phyloP scores from a whole-genome alignment of 805 yeast species.

The Sugiyamaella qingdaonensis region DNA sequence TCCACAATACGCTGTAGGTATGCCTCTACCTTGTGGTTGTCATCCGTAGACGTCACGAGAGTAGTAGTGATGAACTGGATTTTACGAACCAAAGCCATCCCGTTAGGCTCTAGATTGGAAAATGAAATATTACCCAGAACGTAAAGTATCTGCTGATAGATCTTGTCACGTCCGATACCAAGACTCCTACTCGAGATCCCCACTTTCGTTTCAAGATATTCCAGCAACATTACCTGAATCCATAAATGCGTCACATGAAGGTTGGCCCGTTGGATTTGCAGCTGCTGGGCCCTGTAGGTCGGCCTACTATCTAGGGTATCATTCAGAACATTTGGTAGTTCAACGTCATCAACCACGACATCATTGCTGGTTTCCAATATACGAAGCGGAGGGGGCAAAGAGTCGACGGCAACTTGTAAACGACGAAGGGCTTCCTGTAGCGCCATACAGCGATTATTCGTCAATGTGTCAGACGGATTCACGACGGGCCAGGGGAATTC shows the following conservation, averaged over 20 bases:
- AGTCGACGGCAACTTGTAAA: slow-evolving; percentile 1
- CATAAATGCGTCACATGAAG: slow-evolving; percentile 12
- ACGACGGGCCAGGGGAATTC: slow-evolving; percentile 6
- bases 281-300: slow-evolving; percentile 5
- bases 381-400: slow-evolving; percentile 4
- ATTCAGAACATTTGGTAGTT: not conserved
- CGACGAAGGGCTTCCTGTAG: slow-evolving; percentile 9
- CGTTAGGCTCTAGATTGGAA: slow-evolving; percentile 18
- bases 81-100: slow-evolving; percentile 7
- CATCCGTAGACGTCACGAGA: not conserved
- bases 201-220: slow-evolving; percentile 6
- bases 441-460: not conserved
- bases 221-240: slow-evolving; percentile 13
- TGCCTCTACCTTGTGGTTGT: not conserved
- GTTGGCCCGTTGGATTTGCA: slow-evolving; percentile 13
- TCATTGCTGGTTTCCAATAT: not conserved
- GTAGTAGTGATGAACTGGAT: not conserved
- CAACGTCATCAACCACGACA: not conserved
- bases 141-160: slow-evolving; percentile 10
- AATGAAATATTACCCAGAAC: slow-evolving; percentile 12
- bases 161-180: slow-evolving; percentile 6
- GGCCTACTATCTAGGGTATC: not conserved
- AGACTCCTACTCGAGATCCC: not conserved
- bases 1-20: not conserved
- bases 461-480: not conserved